Evolutionary conservation across 2,329 filamentous ascomycete genomes (phyloP).

Genomic region (Verticillium dahliae): DNA sequence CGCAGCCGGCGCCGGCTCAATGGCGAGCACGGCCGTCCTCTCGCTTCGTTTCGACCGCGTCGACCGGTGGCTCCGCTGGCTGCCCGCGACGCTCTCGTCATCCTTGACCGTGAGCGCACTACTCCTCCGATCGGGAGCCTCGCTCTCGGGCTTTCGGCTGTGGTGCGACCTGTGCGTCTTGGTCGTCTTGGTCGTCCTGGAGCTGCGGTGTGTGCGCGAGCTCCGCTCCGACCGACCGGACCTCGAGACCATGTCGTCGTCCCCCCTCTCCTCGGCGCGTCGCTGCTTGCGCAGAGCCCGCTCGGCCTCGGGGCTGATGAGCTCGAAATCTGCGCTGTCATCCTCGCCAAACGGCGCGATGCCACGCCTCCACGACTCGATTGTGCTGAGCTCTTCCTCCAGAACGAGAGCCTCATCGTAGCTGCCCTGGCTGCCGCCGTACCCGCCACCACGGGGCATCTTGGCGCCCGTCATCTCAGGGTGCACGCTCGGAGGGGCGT

Average conservation of each 20-base stretch:
- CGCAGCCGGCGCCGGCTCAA: constrained; percentile 30
- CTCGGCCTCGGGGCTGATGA: constrained; percentile 51
- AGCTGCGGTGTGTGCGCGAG: constrained; percentile 18
- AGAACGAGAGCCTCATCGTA: constrained; percentile 52
- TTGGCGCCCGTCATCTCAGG: neutral
- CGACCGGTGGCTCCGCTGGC: constrained; percentile 23
- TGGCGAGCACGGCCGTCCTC: constrained; percentile 19
- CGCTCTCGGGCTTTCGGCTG: constrained; percentile 15
- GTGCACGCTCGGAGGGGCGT: constrained; percentile 1
- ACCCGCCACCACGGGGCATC: neutral
- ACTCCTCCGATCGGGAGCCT: constrained; percentile 10
- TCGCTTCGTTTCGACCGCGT: constrained; percentile 24
- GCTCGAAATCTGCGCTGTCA: constrained; percentile 44
- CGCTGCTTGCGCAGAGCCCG: constrained; percentile 30
- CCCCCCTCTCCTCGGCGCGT: constrained; percentile 18
- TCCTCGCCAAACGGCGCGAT: constrained; percentile 41
- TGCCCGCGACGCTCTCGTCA: constrained; percentile 30
- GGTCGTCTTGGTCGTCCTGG: constrained; percentile 16
- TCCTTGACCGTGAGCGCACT: constrained; percentile 6
- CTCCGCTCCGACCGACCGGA: constrained; percentile 23
- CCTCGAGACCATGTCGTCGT: constrained; percentile 28
- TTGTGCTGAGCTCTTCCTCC: constrained; percentile 51
- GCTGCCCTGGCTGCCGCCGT: constrained; percentile 17
- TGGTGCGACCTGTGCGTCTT: constrained; percentile 22
- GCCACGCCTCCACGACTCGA: constrained; percentile 53